These are phyloP conservation scores for Ogataea minuta DNA, from an alignment of 805 yeast genomes.

Conservation along the genomic window DNA sequence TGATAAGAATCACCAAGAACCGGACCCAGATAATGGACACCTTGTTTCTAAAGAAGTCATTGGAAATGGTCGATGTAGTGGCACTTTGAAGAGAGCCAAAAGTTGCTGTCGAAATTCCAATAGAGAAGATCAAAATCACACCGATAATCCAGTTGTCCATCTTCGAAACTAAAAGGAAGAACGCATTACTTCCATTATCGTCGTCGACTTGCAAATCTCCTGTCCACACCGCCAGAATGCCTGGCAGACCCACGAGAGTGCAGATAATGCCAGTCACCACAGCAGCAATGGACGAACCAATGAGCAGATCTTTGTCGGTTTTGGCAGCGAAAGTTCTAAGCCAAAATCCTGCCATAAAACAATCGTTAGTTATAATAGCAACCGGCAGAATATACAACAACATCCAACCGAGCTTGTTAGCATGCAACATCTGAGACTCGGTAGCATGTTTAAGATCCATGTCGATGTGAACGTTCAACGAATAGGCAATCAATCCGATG, in stretches of 20 bases:
- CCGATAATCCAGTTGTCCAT: conserved; percentile 89
- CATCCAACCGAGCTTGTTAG: conserved; percentile 84
- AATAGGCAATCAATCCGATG: conserved; percentile 77
- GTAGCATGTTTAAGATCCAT: conserved; percentile 60
- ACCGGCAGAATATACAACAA: conserved; percentile 77
- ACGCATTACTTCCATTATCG: conserved; percentile 62
- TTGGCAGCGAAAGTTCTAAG: conserved; percentile 87
- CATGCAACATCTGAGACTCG: conserved; percentile 60
- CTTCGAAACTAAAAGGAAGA: conserved; percentile 64
- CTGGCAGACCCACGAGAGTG: conserved; percentile 76
- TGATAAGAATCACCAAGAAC: conserved; percentile 64
- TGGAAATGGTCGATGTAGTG: conserved; percentile 82
- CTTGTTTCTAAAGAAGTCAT: conserved; percentile 84
- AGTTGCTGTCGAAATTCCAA: conserved; percentile 79
- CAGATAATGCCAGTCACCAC: conserved; percentile 60
- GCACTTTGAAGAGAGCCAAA: conserved; percentile 89
- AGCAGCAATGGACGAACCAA: conserved; percentile 77
- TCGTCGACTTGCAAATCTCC: conserved; percentile 57
- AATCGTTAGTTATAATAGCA: conserved; percentile 86
- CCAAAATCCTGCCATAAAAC: conserved; percentile 93
- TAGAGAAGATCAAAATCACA: conserved; percentile 70
- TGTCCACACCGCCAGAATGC: conserved; percentile 89
- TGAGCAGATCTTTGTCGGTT: conserved; percentile 67
- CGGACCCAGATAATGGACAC: conserved; percentile 66
- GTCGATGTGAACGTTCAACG: conserved; percentile 61